phyloP scores from a whole-genome alignment of 2,329 filamentous ascomycete species.

The Dactylonectria macrodidyma region DNA sequence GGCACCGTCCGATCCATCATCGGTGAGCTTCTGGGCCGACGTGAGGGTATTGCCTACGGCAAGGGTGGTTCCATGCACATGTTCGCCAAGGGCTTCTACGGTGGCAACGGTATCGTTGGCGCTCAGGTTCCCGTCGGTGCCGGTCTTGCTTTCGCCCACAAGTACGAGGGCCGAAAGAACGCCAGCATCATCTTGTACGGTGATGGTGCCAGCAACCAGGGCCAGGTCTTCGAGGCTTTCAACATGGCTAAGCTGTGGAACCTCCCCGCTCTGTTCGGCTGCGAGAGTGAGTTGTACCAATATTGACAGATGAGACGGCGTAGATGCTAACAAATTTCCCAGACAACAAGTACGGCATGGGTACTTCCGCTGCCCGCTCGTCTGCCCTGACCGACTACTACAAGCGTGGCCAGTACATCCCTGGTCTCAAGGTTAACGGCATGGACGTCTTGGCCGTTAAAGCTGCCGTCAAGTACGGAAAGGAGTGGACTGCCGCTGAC shows the following conservation, averaged over 20 bases:
- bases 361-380: slow-evolving; percentile 93
- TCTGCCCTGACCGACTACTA: slow-evolving; percentile 99
- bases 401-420: slow-evolving; percentile 99
- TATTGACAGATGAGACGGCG: too few species aligned
- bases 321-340: slow-evolving; percentile 29
- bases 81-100: slow-evolving; percentile 98
- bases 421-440: slow-evolving; percentile 98
- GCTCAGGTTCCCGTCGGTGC: slow-evolving; percentile 98
- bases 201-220: slow-evolving; percentile 98
- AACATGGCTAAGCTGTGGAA: slow-evolving; percentile 99
- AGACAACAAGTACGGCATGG: slow-evolving; percentile 99
- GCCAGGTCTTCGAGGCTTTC: slow-evolving; percentile 99
- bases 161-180: slow-evolving; percentile 91
- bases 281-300: slow-evolving; percentile 83
- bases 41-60: slow-evolving; percentile 97
- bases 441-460: slow-evolving; percentile 99
- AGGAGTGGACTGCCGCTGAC: slow-evolving; percentile 85
- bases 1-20: slow-evolving; percentile 93
- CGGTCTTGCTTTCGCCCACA: slow-evolving; percentile 95
- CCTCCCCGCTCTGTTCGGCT: slow-evolving; percentile 94
- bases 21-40: slow-evolving; percentile 93
- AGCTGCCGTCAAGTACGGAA: slow-evolving; percentile 94
- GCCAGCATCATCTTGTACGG: slow-evolving; percentile 93
- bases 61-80: slow-evolving; percentile 99
- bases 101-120: slow-evolving; percentile 98